phyloP scores from a whole-genome alignment of 805 yeast species.

The Blastobotrys chiropterorum region DNA sequence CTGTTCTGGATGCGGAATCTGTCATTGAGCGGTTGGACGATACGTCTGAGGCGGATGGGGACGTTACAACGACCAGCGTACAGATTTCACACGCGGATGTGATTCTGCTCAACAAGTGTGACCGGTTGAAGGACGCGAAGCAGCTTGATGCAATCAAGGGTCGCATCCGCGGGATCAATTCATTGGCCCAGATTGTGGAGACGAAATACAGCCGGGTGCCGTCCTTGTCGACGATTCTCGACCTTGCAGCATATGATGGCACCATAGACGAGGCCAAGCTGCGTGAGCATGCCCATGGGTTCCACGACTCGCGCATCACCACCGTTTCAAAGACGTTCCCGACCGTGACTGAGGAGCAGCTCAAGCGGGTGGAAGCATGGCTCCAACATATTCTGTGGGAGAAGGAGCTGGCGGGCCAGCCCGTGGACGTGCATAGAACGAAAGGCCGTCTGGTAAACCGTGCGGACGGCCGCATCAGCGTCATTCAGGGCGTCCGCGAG shows the following conservation, averaged over 20 bases:
- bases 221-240: conserved; percentile 54
- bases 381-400: conserved; percentile 79
- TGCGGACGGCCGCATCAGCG: conserved; percentile 38
- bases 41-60: conserved; percentile 35
- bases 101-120: conserved; percentile 73
- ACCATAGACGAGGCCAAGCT: conserved; percentile 12
- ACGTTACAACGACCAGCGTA: conserved; percentile 72
- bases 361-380: conserved; percentile 48
- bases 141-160: conserved; percentile 30
- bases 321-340: conserved; percentile 45
- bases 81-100: conserved; percentile 90
- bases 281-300: conserved; percentile 16
- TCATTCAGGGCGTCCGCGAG: conserved; percentile 88
- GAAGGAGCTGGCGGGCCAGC: conserved; percentile 35
- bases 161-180: conserved; percentile 52
- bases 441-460: conserved; percentile 65
- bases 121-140: conserved; percentile 33
- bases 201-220: conserved; percentile 72
- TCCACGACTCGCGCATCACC: conserved; percentile 36
- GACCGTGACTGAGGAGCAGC: conserved; percentile 34
- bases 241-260: conserved; percentile 70
- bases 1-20: conserved; percentile 69
- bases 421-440: conserved; percentile 68
- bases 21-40: conserved; percentile 64
- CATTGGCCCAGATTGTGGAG: conserved; percentile 57